phyloP scores from a whole-genome alignment of 176 grass and related monocot species.

The Oryza meyeriana region DNA sequence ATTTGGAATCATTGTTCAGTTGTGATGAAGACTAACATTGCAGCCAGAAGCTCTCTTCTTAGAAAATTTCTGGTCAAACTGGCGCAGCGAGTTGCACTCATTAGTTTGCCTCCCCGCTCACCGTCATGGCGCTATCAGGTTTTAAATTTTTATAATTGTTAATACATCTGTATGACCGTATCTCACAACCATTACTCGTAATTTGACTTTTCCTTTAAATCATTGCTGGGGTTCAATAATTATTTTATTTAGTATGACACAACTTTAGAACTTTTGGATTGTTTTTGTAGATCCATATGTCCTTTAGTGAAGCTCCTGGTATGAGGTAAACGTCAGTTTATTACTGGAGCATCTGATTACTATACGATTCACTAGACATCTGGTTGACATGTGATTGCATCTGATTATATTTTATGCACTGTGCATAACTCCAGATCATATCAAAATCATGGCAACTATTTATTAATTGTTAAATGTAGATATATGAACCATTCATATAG shows the following conservation, averaged over 20 bases:
- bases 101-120: conserved; percentile 70
- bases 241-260: conserved; percentile 1
- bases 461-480: background rate
- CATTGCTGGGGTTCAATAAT: conserved; percentile 9
- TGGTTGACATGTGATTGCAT: background rate
- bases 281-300: background rate
- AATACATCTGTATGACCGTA: background rate
- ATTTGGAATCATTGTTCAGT: conserved; percentile 76
- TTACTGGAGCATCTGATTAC: conserved; percentile 4
- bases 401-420: conserved; percentile 27
- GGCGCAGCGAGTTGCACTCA: conserved; percentile 68
- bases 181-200: background rate
- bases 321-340: conserved; percentile 22
- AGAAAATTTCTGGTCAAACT: conserved; percentile 91
- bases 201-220: conserved; percentile 11
- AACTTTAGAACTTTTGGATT: conserved; percentile 24
- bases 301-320: conserved; percentile 22
- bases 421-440: conserved; percentile 22
- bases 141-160: conserved; percentile 16
- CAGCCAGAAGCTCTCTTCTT: conserved; percentile 78
- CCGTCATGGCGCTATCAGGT: conserved; percentile 87
- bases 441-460: conserved; percentile 10
- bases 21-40: conserved; percentile 74
- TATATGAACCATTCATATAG: conserved; percentile 22
- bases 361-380: background rate